These are phyloP conservation scores for Tulasnella sp. DNA, from an alignment of 768 basidiomycete genomes.

Conservation along the genomic window DNA sequence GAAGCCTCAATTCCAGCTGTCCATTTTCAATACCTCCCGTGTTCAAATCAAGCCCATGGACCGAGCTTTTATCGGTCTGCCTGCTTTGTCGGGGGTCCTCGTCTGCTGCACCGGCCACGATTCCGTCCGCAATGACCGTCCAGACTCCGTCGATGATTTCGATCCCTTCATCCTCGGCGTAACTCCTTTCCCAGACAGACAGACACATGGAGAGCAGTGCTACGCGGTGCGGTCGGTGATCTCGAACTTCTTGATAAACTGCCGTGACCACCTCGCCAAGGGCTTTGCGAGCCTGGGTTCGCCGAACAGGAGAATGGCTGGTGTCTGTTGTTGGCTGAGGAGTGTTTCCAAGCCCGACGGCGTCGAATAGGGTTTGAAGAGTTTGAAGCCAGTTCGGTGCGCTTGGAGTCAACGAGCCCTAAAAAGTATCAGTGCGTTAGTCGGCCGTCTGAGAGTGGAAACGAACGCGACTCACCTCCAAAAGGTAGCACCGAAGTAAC, in stretches of 20 bases:
- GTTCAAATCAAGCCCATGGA: not conserved
- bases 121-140: conserved; percentile 18
- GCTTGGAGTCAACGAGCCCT: conserved; percentile 12
- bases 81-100: not conserved
- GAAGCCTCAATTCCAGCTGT: not conserved
- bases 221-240: conserved; percentile 18
- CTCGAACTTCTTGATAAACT: conserved; percentile 20
- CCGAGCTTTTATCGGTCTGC: not conserved
- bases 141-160: not conserved
- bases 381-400: conserved; percentile 13
- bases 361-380: conserved; percentile 11
- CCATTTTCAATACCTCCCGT: not conserved
- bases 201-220: conserved; percentile 15
- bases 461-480: not conserved
- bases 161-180: not conserved
- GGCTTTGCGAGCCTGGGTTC: conserved; percentile 16
- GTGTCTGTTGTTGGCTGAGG: not conserved
- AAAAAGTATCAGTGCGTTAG: not conserved
- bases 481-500: not conserved
- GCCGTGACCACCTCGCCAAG: not conserved
- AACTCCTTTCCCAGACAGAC: conserved; percentile 14
- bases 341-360: not conserved
- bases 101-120: conserved; percentile 21
- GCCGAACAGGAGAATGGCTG: not conserved
- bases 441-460: not conserved